These are phyloP conservation scores for Chaetomiaceae sp. DNA, from an alignment of 2,329 filamentous ascomycete species.

Conservation along the genomic window DNA sequence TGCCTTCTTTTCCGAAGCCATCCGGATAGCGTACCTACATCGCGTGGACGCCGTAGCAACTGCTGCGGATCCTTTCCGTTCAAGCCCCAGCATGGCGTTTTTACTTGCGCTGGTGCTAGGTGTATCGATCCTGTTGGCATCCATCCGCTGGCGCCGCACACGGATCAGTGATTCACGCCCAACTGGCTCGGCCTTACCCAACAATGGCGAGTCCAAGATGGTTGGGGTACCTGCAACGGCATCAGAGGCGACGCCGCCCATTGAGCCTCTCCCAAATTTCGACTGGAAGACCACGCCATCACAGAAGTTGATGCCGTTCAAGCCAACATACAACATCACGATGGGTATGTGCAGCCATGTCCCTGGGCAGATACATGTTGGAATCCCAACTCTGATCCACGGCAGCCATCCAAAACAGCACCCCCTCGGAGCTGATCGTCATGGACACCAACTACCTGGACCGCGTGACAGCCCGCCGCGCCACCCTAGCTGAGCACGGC, in stretches of 20 bases:
- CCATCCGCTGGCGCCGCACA: not conserved
- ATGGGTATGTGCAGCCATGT: slow-evolving; percentile 50
- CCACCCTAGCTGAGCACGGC: slow-evolving; percentile 35
- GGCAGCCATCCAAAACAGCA: slow-evolving; percentile 10
- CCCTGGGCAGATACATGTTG: too few relatives aligned
- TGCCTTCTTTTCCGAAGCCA: too few relatives aligned
- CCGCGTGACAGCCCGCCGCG: slow-evolving; percentile 36
- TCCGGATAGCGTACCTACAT: too few relatives aligned
- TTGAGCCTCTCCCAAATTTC: slow-evolving; percentile 18
- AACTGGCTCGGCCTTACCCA: not conserved
- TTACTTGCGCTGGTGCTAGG: not conserved
- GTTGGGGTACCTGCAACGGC: not conserved
- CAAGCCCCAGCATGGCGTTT: too few relatives aligned
- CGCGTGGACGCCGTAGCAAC: too few relatives aligned
- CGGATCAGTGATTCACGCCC: too few relatives aligned
- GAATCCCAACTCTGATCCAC: too few relatives aligned
- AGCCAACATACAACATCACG: slow-evolving; percentile 47
- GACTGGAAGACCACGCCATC: slow-evolving; percentile 37
- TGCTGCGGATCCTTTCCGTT: too few relatives aligned
- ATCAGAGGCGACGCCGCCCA: not conserved
- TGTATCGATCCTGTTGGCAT: not conserved
- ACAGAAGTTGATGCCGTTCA: slow-evolving; percentile 41
- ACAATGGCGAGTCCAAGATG: not conserved
- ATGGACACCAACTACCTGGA: slow-evolving; percentile 46
- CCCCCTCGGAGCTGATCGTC: slow-evolving; percentile 43